Conservation (phyloP, 2,329 filamentous ascomycete genomes). For the Colletotrichum tanaceti region DNA sequence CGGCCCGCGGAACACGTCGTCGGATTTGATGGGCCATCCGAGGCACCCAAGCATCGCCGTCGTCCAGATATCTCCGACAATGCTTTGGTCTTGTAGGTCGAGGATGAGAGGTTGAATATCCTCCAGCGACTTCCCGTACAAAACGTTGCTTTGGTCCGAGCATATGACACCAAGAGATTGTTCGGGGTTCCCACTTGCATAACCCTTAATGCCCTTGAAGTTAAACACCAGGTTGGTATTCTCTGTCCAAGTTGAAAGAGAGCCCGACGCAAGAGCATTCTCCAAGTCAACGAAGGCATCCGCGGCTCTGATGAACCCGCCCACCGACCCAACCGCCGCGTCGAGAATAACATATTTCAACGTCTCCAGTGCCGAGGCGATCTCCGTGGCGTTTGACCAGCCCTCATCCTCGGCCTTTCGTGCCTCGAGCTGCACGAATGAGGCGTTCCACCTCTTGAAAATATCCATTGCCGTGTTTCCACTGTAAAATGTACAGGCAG, state of each 20-base stretch:
- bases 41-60: slow-evolving; percentile 9
- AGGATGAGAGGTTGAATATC: not conserved
- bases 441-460: slow-evolving; percentile 44
- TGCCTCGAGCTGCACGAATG: slow-evolving; percentile 41
- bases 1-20: slow-evolving; percentile 14
- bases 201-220: not conserved
- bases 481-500: slow-evolving; percentile 53
- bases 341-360: slow-evolving; percentile 9
- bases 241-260: slow-evolving; percentile 14
- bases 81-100: slow-evolving; percentile 1
- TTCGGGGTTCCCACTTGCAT: slow-evolving; percentile 7
- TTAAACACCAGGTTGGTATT: not conserved
- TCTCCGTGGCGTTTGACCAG: slow-evolving; percentile 39
- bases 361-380: slow-evolving; percentile 12
- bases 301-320: not conserved
- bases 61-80: slow-evolving; percentile 16
- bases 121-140: slow-evolving; percentile 3
- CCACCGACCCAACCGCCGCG: slow-evolving; percentile 1
- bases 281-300: not conserved
- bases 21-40: slow-evolving; percentile 12
- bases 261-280: not conserved
- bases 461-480: slow-evolving; percentile 50
- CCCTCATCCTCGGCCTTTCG: slow-evolving; percentile 34
- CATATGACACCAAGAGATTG: slow-evolving; percentile 13
- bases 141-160: slow-evolving; percentile 11